These are phyloP conservation scores for Cyberlindnera amylophila DNA, from an alignment of 805 yeast species.

Conservation along the genomic window DNA sequence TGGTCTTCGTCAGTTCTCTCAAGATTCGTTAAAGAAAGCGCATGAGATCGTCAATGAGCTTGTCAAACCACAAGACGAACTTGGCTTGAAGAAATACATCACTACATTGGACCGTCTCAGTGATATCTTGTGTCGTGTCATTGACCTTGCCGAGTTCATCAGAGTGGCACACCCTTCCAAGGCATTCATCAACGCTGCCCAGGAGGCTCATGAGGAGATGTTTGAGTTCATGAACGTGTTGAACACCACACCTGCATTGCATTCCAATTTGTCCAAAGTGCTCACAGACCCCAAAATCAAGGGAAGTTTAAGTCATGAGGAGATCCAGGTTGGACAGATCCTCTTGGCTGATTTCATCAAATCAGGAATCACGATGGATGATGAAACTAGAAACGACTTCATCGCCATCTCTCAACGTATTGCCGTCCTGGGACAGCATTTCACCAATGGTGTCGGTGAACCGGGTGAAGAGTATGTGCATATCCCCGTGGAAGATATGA, in stretches of 20 bases:
- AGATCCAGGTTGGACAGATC: constrained; percentile 75
- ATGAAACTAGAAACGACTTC: constrained; percentile 60
- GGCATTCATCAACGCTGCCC: constrained; percentile 74
- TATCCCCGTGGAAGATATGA: constrained; percentile 22
- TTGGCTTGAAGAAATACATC: constrained; percentile 49
- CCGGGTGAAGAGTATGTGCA: constrained; percentile 16
- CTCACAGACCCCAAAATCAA: constrained; percentile 35
- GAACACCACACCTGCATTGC: constrained; percentile 77
- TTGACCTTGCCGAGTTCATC: constrained; percentile 90
- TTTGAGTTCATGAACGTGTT: constrained; percentile 91
- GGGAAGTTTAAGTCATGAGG: constrained; percentile 58
- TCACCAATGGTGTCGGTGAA: constrained; percentile 34
- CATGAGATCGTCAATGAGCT: constrained; percentile 56
- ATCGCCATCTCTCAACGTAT: constrained; percentile 77
- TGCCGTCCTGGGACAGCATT: constrained; percentile 76
- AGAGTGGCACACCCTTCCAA: constrained; percentile 82
- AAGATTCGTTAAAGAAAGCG: constrained; percentile 62
- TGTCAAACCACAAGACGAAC: constrained; percentile 39
- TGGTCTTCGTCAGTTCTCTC: constrained; percentile 67
- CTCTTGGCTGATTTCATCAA: constrained; percentile 81
- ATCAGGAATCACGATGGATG: constrained; percentile 81
- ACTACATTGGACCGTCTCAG: constrained; percentile 75
- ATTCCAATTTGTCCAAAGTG: constrained; percentile 49
- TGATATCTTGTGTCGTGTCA: constrained; percentile 86
- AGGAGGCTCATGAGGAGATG: constrained; percentile 80